Conservation (phyloP, 306 rosid genomes). For the Ceratonia siliqua region DNA sequence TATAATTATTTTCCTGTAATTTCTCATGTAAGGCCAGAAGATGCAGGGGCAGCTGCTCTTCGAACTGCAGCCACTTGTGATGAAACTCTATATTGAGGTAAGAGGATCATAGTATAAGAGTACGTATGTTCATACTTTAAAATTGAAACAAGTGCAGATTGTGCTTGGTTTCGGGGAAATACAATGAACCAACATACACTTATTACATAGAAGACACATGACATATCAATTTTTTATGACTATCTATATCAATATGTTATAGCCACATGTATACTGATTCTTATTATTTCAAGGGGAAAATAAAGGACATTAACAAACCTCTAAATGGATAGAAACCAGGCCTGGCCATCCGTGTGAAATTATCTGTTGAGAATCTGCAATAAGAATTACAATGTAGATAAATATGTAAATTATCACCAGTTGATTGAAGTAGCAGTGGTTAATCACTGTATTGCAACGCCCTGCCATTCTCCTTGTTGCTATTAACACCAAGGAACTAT, state of each 20-base stretch:
- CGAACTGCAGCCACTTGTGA: not conserved
- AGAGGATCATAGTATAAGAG: not conserved
- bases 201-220: not conserved
- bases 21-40: slow-evolving; percentile 18
- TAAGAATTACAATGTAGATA: slow-evolving; percentile 19
- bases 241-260: slow-evolving; percentile 17
- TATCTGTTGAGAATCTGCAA: slow-evolving; percentile 73
- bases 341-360: slow-evolving; percentile 88
- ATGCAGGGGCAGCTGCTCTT: slow-evolving; percentile 8
- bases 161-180: slow-evolving; percentile 21
- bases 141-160: not conserved
- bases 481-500: not conserved
- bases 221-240: slow-evolving; percentile 3
- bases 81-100: not conserved
- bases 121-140: not conserved
- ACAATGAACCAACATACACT: slow-evolving; percentile 10
- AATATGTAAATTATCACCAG: slow-evolving; percentile 5
- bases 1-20: not conserved
- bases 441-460: slow-evolving; percentile 3
- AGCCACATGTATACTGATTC: slow-evolving; percentile 14
- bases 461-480: not conserved
- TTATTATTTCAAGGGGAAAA: slow-evolving; percentile 14
- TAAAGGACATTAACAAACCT: slow-evolving; percentile 53
- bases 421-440: slow-evolving; percentile 7
- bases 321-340: slow-evolving; percentile 72